phyloP scores from a whole-genome alignment of 2,329 filamentous ascomycete species.

The Paracamarosporium sp. region DNA sequence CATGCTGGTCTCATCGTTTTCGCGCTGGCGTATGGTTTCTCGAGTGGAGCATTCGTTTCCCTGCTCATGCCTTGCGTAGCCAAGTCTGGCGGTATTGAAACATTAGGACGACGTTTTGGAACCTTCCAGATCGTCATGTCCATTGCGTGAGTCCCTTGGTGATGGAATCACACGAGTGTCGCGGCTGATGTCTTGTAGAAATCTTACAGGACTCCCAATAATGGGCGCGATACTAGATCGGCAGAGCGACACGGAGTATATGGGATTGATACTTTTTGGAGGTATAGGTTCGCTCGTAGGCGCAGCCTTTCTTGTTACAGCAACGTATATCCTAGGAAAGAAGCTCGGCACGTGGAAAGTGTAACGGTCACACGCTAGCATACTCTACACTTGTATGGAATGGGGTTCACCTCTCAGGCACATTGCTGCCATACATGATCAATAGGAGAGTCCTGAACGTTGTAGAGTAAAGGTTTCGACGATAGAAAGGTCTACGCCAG shows the following conservation, averaged over 20 bases:
- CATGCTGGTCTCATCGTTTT: constrained; percentile 15
- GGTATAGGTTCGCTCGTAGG: neutral
- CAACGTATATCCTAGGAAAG: neutral
- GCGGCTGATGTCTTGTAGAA: neutral
- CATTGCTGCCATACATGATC: too few species aligned
- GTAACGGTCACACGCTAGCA: neutral
- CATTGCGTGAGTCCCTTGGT: neutral
- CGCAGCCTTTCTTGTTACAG: neutral
- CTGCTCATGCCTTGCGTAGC: constrained; percentile 17
- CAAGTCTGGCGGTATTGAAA: constrained; percentile 11
- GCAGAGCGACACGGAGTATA: neutral
- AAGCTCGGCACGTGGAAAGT: constrained; percentile 7
- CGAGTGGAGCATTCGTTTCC: constrained; percentile 14
- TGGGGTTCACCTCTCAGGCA: too few species aligned
- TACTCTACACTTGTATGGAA: too few species aligned
- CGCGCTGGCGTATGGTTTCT: constrained; percentile 17
- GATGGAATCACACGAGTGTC: neutral
- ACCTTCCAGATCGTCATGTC: constrained; percentile 12
- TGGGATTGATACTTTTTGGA: neutral
- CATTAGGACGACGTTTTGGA: constrained; percentile 9
- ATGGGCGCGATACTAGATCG: constrained; percentile 6
- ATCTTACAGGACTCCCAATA: constrained; percentile 6
- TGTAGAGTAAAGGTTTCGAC: too few species aligned
- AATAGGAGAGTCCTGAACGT: too few species aligned
- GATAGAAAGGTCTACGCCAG: too few species aligned